Evolutionary conservation across 345 rosid species (phyloP), one percentile per base, ranked within the genome.

Genomic region (Dovyalis caffra): DNA sequence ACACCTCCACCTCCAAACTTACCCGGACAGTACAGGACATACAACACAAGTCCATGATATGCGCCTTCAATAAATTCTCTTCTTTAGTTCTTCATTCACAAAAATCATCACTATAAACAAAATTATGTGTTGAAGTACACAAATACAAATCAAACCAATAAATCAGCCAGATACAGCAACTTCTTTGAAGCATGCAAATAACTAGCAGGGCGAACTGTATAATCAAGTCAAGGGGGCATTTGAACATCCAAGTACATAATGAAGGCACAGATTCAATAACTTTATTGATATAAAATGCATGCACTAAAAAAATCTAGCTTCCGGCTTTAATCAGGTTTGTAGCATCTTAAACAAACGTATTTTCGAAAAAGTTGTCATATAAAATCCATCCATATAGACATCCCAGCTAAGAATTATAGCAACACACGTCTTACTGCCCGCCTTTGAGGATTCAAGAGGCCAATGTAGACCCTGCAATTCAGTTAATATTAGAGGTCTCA

Each of bases 381-480:
- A n/a, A 25, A 3, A 64, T 34, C 28, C 65, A 29, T 57, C 66
- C 56, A 71, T 6, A 12, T 60, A 77, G 28, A 77, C 51, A 49
- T 72, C 62, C 51, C 45, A 61, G 78, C 35, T 15, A 34, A 47
- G 35, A 43, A 28, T 64, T 29, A 69, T 45, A 18, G 26, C n/a
- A 47, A 29, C 37, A 1, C 21, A 23, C 32, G 38, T 53, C 49
- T 6, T 28, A 79, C 60, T 66, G 43, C 40, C 76, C 72, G 34
- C 31, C 40, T 5, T 31, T 53, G 73, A 60, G 35, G 61, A 71
- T 47, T 15, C 38, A 76, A 26, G 64, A 33, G 61, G 20, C 67
- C 33, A n/a, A 57, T 7, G 45, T 15, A 43, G 68, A 69, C 31
- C 75, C 74, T 43, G 76, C 66, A 75, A 72, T 72, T 56, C 73